Evolutionary conservation across 2,329 filamentous ascomycete species (phyloP).

Genomic region (Botrytis deweyae): DNA sequence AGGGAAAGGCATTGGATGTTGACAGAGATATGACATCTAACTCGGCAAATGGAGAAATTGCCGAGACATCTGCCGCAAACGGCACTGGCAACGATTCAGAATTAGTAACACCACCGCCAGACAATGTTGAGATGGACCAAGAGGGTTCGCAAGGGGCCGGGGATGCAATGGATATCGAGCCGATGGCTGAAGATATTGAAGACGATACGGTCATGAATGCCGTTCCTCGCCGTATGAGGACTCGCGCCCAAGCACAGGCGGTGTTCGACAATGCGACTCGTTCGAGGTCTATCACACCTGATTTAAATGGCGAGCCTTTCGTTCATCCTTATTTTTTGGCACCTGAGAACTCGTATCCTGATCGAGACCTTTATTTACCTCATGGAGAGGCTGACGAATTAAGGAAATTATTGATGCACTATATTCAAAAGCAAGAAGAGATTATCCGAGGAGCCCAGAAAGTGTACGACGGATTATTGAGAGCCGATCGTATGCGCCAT

Average conservation of each 20-base stretch:
- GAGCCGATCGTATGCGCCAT: slow-evolving; percentile 69
- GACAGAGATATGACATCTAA: not conserved
- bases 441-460: slow-evolving; percentile 68
- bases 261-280: slow-evolving; percentile 41
- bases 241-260: slow-evolving; percentile 51
- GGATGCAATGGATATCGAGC: slow-evolving; percentile 16
- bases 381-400: slow-evolving; percentile 75
- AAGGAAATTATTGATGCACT: slow-evolving; percentile 69
- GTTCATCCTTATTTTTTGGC: slow-evolving; percentile 75
- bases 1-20: slow-evolving; percentile 9
- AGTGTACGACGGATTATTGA: slow-evolving; percentile 68
- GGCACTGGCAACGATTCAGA: not conserved
- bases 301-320: slow-evolving; percentile 50
- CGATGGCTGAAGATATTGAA: slow-evolving; percentile 41
- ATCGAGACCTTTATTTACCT: slow-evolving; percentile 71
- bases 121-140: slow-evolving; percentile 24
- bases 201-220: slow-evolving; percentile 45
- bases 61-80: not conserved
- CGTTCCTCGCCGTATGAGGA: slow-evolving; percentile 54
- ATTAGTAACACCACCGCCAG: not conserved
- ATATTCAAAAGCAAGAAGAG: slow-evolving; percentile 84
- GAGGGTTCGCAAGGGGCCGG: slow-evolving; percentile 11
- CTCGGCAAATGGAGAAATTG: not conserved
- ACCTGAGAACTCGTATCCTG: slow-evolving; percentile 59
- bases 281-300: slow-evolving; percentile 43